These are phyloP conservation scores for Kalmanozyma brasiliensis DNA, from an alignment of 1,284 basidiomycete genomes.

Conservation along the genomic window DNA sequence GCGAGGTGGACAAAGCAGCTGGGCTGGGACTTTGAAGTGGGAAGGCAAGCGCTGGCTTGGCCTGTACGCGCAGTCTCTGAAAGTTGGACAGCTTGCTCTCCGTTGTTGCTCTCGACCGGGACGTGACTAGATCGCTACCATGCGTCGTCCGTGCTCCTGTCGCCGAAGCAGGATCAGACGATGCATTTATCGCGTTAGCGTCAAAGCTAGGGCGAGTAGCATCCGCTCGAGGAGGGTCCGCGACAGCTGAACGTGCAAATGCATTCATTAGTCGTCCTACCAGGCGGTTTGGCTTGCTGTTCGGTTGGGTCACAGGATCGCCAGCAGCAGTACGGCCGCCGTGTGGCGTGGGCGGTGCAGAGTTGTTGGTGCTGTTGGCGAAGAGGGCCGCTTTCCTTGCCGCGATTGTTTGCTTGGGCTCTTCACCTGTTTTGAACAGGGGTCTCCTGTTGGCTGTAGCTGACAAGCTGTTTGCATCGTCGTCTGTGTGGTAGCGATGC, in stretches of 20 bases:
- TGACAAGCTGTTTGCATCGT: slow-evolving; percentile 14
- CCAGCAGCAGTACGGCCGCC: slow-evolving; percentile 5
- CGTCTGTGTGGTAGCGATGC: slow-evolving; percentile 33
- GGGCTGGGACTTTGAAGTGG: slow-evolving; percentile 14
- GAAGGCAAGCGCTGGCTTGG: slow-evolving; percentile 23
- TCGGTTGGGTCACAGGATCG: not conserved
- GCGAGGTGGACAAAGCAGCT: slow-evolving; percentile 44
- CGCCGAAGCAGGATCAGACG: not conserved
- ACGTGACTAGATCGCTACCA: not conserved
- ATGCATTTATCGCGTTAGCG: not conserved
- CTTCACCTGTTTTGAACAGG: slow-evolving; percentile 34
- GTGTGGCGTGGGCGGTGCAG: slow-evolving; percentile 25
- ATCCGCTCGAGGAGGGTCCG: slow-evolving; percentile 18
- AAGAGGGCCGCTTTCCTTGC: slow-evolving; percentile 40
- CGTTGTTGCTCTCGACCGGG: slow-evolving; percentile 9
- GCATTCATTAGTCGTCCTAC: slow-evolving; percentile 43
- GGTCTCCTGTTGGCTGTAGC: slow-evolving; percentile 10
- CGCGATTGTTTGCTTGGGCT: slow-evolving; percentile 33
- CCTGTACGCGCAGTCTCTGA: slow-evolving; percentile 9
- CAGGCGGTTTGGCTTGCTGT: slow-evolving; percentile 27
- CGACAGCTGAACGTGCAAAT: slow-evolving; percentile 19
- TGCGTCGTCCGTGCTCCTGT: not conserved
- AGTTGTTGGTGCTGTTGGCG: slow-evolving; percentile 18
- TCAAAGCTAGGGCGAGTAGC: slow-evolving; percentile 1
- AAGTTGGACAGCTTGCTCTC: slow-evolving; percentile 13